Evolutionary conservation across 805 yeast species (phyloP).

Genomic region (Starmerella vitae): DNA sequence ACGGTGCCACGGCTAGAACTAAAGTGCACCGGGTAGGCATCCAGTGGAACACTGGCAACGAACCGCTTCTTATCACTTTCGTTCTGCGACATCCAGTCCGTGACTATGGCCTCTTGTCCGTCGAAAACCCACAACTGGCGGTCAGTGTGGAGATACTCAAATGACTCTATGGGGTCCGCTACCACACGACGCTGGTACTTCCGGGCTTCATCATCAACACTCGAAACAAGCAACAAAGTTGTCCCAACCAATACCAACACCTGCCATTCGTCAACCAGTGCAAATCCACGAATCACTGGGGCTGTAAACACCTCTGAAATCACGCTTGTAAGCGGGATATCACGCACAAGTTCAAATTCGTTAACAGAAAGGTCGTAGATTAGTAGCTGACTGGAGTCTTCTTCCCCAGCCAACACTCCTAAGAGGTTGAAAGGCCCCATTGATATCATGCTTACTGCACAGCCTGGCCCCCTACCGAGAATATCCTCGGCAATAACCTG

Average conservation of each 20-base stretch:
- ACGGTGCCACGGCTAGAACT: constrained; percentile 36
- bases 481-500: constrained; percentile 24
- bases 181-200: constrained; percentile 23
- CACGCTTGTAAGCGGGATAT: constrained; percentile 28
- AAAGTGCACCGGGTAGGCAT: constrained; percentile 39
- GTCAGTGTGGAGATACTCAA: constrained; percentile 21
- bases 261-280: constrained; percentile 13
- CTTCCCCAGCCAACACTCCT: constrained; percentile 25
- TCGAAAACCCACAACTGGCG: constrained; percentile 32
- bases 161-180: constrained; percentile 30
- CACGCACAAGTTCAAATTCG: constrained; percentile 23
- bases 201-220: constrained; percentile 10
- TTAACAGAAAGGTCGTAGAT: constrained; percentile 17
- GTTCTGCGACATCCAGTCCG: constrained; percentile 7
- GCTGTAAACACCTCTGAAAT: constrained; percentile 22
- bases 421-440: constrained; percentile 22
- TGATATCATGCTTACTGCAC: constrained; percentile 23
- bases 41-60: constrained; percentile 25
- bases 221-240: constrained; percentile 23
- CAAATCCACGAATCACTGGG: constrained; percentile 29
- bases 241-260: constrained; percentile 29
- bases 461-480: constrained; percentile 24
- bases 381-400: constrained; percentile 22
- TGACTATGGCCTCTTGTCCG: constrained; percentile 24
- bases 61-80: constrained; percentile 2